These are phyloP conservation scores for Mortierella sp. DNA, from an alignment of 371 early-diverging fungal genomes.

Conservation along the genomic window DNA sequence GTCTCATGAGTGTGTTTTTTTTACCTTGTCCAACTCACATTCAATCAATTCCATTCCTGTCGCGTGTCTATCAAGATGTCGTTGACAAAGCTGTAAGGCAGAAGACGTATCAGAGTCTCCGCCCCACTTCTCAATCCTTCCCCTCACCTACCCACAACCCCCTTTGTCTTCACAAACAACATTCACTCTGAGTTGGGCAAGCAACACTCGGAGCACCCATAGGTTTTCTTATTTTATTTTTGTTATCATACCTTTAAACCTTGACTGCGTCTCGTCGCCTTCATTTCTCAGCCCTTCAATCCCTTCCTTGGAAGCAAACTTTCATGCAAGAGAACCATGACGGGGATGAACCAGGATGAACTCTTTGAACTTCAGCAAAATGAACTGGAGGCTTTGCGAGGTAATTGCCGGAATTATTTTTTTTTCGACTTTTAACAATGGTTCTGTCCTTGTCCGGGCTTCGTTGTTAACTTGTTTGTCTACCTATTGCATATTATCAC, in stretches of 20 bases:
- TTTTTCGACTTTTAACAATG: neutral
- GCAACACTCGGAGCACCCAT: conserved; percentile 36
- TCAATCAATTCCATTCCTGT: conserved; percentile 6
- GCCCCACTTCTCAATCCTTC: neutral
- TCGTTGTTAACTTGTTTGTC: neutral
- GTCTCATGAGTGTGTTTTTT: neutral
- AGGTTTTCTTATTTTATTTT: conserved; percentile 14
- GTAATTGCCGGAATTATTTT: conserved; percentile 30
- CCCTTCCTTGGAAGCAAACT: neutral
- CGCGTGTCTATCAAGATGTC: conserved; percentile 28
- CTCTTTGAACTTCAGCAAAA: conserved; percentile 78
- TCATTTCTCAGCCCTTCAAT: neutral
- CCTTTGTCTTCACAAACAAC: neutral
- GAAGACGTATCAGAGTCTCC: conserved; percentile 12
- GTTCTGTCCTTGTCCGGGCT: neutral
- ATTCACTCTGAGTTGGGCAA: conserved; percentile 28
- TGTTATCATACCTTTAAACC: neutral
- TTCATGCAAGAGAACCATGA: conserved; percentile 35
- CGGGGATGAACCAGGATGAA: conserved; percentile 66
- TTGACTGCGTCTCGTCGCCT: neutral
- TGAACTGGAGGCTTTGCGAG: conserved; percentile 81
- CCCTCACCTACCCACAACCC: neutral
- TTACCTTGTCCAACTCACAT: neutral
- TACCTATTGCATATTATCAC: neutral
- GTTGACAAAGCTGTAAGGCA: conserved; percentile 28